Evolutionary conservation across 164 flowering plant genomes (phyloP).

Genomic region (grape (Vitis vinifera)): ASM3070453v1 NC_081815.1:17906501-17907000

Average conservation of each 20-base stretch:
- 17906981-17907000: conserved; percentile 37
- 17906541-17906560: conserved; percentile 52
- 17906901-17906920: conserved; percentile 40
- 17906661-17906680: conserved; percentile 32
- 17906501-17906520: conserved; percentile 42
- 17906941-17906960: conserved; percentile 37
- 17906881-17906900: conserved; percentile 33
- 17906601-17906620: conserved; percentile 42
- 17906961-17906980: conserved; percentile 37
- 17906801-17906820: conserved; percentile 54
- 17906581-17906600: conserved; percentile 39
- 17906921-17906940: conserved; percentile 46
- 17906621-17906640: conserved; percentile 1
- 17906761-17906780: conserved; percentile 52
- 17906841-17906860: conserved; percentile 41
- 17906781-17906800: conserved; percentile 32
- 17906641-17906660: conserved; percentile 6
- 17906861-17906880: conserved; percentile 27
- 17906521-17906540: conserved; percentile 35
- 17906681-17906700: conserved; percentile 39
- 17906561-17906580: conserved; percentile 45
- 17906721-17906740: conserved; percentile 43
- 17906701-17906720: conserved; percentile 48
- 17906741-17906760: conserved; percentile 43
- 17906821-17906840: conserved; percentile 40